Conservation (phyloP, 176 grass and related monocot genomes). For the Melocanna baccifera region DNA sequence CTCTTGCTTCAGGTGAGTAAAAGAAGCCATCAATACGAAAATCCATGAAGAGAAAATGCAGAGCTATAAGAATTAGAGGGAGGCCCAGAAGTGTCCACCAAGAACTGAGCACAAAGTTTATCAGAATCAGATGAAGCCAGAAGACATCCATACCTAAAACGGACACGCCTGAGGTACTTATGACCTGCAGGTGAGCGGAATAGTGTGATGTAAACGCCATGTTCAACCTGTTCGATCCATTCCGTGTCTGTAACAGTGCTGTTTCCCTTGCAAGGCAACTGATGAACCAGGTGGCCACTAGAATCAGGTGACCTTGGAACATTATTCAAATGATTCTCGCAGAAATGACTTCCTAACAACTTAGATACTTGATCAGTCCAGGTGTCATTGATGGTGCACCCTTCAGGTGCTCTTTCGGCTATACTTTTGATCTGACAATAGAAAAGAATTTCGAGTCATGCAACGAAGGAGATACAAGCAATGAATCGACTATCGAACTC, state of each 20-base stretch:
- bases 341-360: slow-evolving; percentile 26
- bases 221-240: slow-evolving; percentile 68
- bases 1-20: slow-evolving; percentile 51
- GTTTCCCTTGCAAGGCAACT: slow-evolving; percentile 31
- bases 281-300: slow-evolving; percentile 12
- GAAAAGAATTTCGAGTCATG: background rate
- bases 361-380: slow-evolving; percentile 19
- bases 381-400: background rate
- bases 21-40: background rate
- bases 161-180: slow-evolving; percentile 51
- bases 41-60: background rate
- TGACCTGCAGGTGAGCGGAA: slow-evolving; percentile 44
- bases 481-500: background rate
- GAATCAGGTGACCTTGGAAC: slow-evolving; percentile 27
- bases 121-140: background rate
- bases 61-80: background rate
- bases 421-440: slow-evolving; percentile 55
- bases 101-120: background rate
- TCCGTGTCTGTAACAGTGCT: slow-evolving; percentile 38
- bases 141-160: slow-evolving; percentile 50
- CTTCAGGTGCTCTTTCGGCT: slow-evolving; percentile 40
- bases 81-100: background rate
- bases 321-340: slow-evolving; percentile 22
- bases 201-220: slow-evolving; percentile 63
- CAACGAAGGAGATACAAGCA: background rate